phyloP scores from a whole-genome alignment of 2,329 filamentous ascomycete species.

The Diaporthe vexans region DNA sequence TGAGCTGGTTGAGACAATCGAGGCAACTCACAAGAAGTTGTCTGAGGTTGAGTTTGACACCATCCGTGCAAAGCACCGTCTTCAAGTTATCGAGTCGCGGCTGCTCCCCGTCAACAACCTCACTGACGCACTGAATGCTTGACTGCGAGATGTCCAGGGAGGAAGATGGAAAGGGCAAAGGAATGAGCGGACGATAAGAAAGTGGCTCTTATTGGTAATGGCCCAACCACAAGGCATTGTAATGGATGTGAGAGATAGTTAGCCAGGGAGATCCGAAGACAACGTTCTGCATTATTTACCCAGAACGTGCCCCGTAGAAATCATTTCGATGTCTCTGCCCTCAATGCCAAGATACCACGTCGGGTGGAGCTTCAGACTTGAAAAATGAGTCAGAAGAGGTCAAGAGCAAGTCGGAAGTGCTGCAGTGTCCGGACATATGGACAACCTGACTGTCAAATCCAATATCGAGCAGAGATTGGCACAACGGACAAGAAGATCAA shows the following conservation, averaged over 20 bases:
- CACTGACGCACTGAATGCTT: neutral
- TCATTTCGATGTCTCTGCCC: neutral
- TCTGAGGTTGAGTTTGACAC: neutral
- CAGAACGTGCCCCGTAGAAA: neutral
- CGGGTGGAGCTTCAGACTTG: too few relatives aligned
- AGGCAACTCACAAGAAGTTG: neutral
- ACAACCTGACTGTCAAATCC: too few relatives aligned
- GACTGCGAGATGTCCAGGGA: neutral
- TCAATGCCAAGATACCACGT: neutral
- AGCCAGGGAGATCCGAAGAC: neutral
- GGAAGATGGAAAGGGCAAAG: neutral
- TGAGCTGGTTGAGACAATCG: neutral
- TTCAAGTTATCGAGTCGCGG: neutral
- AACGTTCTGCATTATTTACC: neutral
- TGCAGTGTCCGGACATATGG: too few relatives aligned
- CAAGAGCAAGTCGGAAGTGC: too few relatives aligned
- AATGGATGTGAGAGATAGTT: neutral
- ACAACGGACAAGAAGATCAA: rapidly evolving
- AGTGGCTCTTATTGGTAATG: neutral
- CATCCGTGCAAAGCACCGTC: neutral
- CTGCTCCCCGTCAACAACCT: neutral
- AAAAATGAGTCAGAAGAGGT: too few relatives aligned
- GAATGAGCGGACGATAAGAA: neutral
- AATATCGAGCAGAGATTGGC: neutral
- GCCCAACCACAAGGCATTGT: neutral